phyloP scores from a whole-genome alignment of 2,329 filamentous ascomycete species.

The Stagonosporopsis vannaccii region DNA sequence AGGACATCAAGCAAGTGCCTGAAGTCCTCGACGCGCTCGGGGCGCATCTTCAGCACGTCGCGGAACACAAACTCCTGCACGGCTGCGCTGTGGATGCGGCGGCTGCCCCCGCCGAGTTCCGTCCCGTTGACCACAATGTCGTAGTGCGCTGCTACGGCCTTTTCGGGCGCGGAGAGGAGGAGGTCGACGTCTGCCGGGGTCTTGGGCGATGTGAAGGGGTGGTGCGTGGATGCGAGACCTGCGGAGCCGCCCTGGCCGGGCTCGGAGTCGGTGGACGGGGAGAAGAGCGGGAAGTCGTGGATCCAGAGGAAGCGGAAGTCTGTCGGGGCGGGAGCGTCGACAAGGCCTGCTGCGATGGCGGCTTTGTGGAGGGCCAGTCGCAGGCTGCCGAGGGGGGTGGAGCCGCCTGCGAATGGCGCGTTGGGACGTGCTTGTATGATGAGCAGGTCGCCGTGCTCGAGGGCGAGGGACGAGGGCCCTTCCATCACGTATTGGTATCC shows the following conservation, averaged over 20 bases:
- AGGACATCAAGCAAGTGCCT: slow-evolving; percentile 84
- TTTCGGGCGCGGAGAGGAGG: slow-evolving; percentile 74
- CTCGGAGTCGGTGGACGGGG: slow-evolving; percentile 67
- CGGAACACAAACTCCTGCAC: slow-evolving; percentile 87
- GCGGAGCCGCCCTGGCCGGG: slow-evolving; percentile 83
- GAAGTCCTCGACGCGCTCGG: slow-evolving; percentile 79
- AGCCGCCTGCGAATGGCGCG: slow-evolving; percentile 72
- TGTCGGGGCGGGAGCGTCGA: slow-evolving; percentile 56
- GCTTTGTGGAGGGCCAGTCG: slow-evolving; percentile 73
- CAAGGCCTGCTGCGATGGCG: slow-evolving; percentile 69
- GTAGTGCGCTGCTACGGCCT: slow-evolving; percentile 85
- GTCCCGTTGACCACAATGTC: slow-evolving; percentile 96
- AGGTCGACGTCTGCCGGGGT: slow-evolving; percentile 74
- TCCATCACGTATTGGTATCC: slow-evolving; percentile 74
- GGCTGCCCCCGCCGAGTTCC: slow-evolving; percentile 90
- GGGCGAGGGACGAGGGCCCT: slow-evolving; percentile 60
- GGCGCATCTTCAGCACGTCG: slow-evolving; percentile 80
- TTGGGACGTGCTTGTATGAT: slow-evolving; percentile 80
- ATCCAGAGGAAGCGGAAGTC: slow-evolving; percentile 83
- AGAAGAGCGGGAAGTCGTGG: slow-evolving; percentile 90
- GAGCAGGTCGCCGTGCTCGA: slow-evolving; percentile 75
- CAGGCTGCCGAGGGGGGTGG: slow-evolving; percentile 74
- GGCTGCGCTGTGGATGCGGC: slow-evolving; percentile 84
- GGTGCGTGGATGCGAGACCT: slow-evolving; percentile 87
- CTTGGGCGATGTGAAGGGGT: slow-evolving; percentile 92